These are phyloP conservation scores for Ceraceosorus bombacis DNA, from an alignment of 1,284 basidiomycete genomes.

Conservation along the genomic window DNA sequence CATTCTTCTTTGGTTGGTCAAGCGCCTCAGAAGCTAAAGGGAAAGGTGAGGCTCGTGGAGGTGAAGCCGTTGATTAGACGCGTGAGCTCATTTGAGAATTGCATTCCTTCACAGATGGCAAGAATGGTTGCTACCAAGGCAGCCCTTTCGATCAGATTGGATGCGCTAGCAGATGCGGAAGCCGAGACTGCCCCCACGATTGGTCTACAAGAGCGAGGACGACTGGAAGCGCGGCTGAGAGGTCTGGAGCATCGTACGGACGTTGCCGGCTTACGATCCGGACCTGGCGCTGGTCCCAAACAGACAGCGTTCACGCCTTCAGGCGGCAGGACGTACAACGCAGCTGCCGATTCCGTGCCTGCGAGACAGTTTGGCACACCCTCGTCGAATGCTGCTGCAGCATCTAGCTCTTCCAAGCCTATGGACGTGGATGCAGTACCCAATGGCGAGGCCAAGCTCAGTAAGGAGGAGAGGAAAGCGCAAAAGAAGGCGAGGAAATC, in stretches of 20 bases:
- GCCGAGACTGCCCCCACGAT: conserved; percentile 70
- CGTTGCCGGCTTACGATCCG: conserved; percentile 27
- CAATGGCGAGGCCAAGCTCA: conserved; percentile 44
- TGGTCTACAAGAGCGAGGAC: conserved; percentile 84
- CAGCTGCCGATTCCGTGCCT: conserved; percentile 34
- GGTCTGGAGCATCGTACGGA: conserved; percentile 60
- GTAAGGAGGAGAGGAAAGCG: conserved; percentile 24
- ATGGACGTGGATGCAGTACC: conserved; percentile 53
- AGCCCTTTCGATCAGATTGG: conserved; percentile 89
- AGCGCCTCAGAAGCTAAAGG: conserved; percentile 95
- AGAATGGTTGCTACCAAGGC: conserved; percentile 94
- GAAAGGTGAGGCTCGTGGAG: conserved; percentile 60
- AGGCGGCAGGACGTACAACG: conserved; percentile 38
- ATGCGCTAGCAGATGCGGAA: conserved; percentile 85
- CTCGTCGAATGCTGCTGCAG: conserved; percentile 13
- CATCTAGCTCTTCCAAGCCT: conserved; percentile 19
- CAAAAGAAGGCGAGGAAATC: conserved; percentile 47
- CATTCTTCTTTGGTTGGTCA: conserved; percentile 83
- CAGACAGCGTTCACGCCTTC: conserved; percentile 39
- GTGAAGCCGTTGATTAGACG: background rate
- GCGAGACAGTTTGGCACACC: conserved; percentile 15
- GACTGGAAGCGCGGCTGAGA: conserved; percentile 86
- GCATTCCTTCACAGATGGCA: conserved; percentile 64
- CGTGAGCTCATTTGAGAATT: background rate
- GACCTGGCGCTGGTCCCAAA: conserved; percentile 37